Percentiles rank a stretch among this genome's conserved stretches.
These are phyloP conservation scores for Colletotrichum nymphaeae DNA, from an alignment of 2,329 filamentous ascomycete genomes.

Conservation along the genomic window DNA sequence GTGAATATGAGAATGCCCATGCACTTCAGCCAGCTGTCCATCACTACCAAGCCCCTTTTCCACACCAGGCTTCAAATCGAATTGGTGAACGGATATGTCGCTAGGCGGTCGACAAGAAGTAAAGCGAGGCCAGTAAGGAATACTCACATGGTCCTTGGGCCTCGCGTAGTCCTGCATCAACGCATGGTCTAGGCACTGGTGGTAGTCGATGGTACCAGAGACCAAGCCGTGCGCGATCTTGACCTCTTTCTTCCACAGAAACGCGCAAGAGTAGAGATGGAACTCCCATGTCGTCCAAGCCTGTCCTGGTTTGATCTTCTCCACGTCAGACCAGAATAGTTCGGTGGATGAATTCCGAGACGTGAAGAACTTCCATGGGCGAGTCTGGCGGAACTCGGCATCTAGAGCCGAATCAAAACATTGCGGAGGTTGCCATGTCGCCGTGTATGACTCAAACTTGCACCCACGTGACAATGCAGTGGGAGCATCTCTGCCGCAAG, in stretches of 20 bases:
- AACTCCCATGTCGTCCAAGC: constrained; percentile 11
- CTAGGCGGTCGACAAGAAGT: neutral
- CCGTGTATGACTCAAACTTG: constrained; percentile 12
- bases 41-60: neutral
- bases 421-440: constrained; percentile 8
- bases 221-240: constrained; percentile 8
- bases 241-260: constrained; percentile 13
- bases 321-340: neutral
- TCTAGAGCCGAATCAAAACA: constrained; percentile 1
- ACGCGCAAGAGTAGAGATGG: constrained; percentile 9
- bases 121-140: neutral
- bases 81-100: neutral
- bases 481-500: neutral
- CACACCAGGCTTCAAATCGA: neutral
- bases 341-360: neutral
- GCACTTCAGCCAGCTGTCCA: neutral
- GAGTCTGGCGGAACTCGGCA: neutral
- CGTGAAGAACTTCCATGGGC: neutral
- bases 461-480: constrained; percentile 1
- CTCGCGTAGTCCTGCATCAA: constrained; percentile 9
- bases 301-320: neutral
- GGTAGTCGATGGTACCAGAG: constrained; percentile 16
- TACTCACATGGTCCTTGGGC: neutral
- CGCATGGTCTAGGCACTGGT: constrained; percentile 12
- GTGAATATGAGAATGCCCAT: neutral